Evolutionary conservation across 1,139 yeast genomes (phyloP).

Genomic region (Hyphopichia fennica): DNA sequence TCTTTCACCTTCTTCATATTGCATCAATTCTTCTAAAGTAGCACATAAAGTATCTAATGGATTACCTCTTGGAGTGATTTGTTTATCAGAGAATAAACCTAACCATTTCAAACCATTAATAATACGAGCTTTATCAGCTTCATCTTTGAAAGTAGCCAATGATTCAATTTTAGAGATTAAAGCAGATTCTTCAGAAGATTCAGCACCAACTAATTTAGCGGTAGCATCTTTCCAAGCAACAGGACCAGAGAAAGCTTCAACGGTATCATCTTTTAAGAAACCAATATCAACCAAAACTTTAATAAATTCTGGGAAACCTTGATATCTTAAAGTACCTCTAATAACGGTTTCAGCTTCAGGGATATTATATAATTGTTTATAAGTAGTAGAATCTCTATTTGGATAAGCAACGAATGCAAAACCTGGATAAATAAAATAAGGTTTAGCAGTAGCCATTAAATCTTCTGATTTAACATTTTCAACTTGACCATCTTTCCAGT

Average conservation of each 20-base stretch:
- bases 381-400: conserved; percentile 95
- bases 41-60: conserved; percentile 97
- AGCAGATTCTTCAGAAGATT: conserved; percentile 69
- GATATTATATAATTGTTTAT: conserved; percentile 85
- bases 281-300: conserved; percentile 94
- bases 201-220: conserved; percentile 71
- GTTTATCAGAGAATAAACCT: conserved; percentile 78
- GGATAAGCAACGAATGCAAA: conserved; percentile 95
- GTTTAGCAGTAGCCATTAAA: conserved; percentile 92
- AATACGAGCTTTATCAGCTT: conserved; percentile 82
- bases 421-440: conserved; percentile 95
- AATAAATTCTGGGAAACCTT: conserved; percentile 97
- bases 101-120: conserved; percentile 90
- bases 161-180: conserved; percentile 71
- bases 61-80: conserved; percentile 85
- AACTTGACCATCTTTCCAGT: conserved; percentile 82
- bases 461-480: conserved; percentile 84
- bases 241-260: conserved; percentile 56
- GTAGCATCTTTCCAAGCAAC: conserved; percentile 89
- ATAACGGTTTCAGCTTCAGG: conserved; percentile 98
- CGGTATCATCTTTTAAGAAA: conserved; percentile 76
- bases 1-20: conserved; percentile 92
- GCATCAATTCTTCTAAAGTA: conserved; percentile 92
- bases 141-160: conserved; percentile 78
- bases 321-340: conserved; percentile 96